Evolutionary conservation across 2,329 filamentous ascomycete species (phyloP).

Genomic region (Lojkania enalia): DNA sequence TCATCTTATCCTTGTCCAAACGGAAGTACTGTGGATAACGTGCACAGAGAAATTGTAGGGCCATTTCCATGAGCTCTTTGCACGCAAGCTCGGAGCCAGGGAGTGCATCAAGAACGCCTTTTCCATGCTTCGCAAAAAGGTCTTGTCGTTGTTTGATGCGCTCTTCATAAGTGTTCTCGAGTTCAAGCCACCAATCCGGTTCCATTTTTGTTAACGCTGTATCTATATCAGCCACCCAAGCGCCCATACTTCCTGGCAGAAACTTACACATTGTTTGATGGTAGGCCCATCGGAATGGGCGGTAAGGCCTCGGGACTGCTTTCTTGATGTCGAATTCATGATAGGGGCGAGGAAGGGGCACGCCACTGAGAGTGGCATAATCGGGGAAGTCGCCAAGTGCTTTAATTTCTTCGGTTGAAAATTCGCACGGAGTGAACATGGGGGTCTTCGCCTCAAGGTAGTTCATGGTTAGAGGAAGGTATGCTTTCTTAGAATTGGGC

Average conservation of each 20-base stretch:
- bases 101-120: slow-evolving; percentile 66
- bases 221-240: slow-evolving; percentile 3
- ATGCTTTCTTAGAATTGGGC: slow-evolving; percentile 26
- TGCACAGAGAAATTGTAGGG: slow-evolving; percentile 74
- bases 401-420: slow-evolving; percentile 70
- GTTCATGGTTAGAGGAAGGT: slow-evolving; percentile 29
- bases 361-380: slow-evolving; percentile 73
- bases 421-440: slow-evolving; percentile 66
- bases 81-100: slow-evolving; percentile 78
- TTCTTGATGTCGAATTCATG: slow-evolving; percentile 67
- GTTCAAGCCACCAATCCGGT: slow-evolving; percentile 85
- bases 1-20: slow-evolving; percentile 56
- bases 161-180: slow-evolving; percentile 71
- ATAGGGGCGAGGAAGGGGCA: slow-evolving; percentile 69
- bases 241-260: background rate
- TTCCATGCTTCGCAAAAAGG: slow-evolving; percentile 66
- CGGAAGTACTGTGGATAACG: slow-evolving; percentile 78
- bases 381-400: slow-evolving; percentile 77
- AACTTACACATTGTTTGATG: slow-evolving; percentile 88
- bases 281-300: slow-evolving; percentile 81
- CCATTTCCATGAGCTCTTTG: slow-evolving; percentile 88
- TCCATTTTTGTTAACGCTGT: slow-evolving; percentile 77
- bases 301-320: slow-evolving; percentile 73
- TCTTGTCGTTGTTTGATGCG: slow-evolving; percentile 70
- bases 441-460: slow-evolving; percentile 32